Conservation (phyloP, 352 stramenopile genomes). For the Plasmopara viticola region DNA sequence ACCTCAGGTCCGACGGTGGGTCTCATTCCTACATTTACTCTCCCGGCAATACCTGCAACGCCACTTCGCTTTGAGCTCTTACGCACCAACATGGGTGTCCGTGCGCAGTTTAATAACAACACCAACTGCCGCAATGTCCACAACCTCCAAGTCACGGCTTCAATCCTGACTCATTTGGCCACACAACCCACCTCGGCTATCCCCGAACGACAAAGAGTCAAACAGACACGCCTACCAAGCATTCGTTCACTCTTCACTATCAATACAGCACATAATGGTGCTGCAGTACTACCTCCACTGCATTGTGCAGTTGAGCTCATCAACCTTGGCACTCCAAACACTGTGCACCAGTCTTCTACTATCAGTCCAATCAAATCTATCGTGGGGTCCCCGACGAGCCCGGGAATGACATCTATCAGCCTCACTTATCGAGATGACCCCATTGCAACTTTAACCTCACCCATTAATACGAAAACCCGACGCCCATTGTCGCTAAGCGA, state of each 20-base stretch:
- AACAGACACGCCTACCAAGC: constrained; percentile 10
- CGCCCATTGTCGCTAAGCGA: constrained; percentile 47
- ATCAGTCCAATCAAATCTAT: constrained; percentile 16
- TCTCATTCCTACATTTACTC: constrained; percentile 33
- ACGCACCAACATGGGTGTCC: constrained; percentile 16
- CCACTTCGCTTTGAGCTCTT: background rate
- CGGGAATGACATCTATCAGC: constrained; percentile 18
- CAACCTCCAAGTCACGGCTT: constrained; percentile 25
- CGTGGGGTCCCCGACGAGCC: constrained; percentile 31
- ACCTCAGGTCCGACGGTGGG: constrained; percentile 8
- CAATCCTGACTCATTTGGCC: constrained; percentile 21
- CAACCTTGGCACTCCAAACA: constrained; percentile 7
- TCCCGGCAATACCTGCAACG: constrained; percentile 20
- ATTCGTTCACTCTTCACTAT: constrained; percentile 18
- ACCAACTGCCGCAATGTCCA: constrained; percentile 13
- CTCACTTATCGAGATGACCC: background rate
- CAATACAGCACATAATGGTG: constrained; percentile 2
- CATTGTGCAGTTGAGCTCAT: constrained; percentile 17
- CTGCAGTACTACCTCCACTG: constrained; percentile 14
- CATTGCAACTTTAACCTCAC: background rate
- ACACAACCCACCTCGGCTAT: constrained; percentile 15
- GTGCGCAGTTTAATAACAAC: constrained; percentile 13
- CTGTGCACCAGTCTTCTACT: constrained; percentile 6
- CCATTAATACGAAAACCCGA: constrained; percentile 26
- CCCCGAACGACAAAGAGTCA: constrained; percentile 14